Evolutionary conservation across 2,329 filamentous ascomycete genomes (phyloP).

Genomic region (Lizonia empirigonia): DNA sequence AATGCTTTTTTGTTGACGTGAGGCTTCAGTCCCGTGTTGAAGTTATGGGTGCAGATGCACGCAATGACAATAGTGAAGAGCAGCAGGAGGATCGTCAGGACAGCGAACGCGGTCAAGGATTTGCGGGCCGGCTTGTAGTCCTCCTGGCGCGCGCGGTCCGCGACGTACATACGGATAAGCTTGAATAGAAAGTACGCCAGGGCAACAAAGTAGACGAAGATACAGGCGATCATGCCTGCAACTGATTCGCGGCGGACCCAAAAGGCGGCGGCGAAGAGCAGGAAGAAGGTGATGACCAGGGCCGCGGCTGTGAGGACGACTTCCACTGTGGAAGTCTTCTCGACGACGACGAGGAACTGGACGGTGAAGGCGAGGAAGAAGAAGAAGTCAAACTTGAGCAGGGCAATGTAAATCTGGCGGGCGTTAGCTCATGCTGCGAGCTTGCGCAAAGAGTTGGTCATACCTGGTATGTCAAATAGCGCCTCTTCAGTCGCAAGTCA

Average conservation of each 20-base stretch:
- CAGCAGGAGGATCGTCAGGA: constrained; percentile 88
- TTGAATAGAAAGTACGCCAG: constrained; percentile 98
- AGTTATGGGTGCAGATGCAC: constrained; percentile 86
- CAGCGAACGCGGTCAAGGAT: constrained; percentile 89
- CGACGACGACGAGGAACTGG: constrained; percentile 93
- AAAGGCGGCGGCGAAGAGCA: constrained; percentile 82
- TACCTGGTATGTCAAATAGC: constrained; percentile 96
- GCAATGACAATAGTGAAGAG: constrained; percentile 87
- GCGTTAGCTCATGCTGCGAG: constrained; percentile 17
- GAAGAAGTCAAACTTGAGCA: constrained; percentile 99
- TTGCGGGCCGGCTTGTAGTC: constrained; percentile 80
- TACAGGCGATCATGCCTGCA: constrained; percentile 75
- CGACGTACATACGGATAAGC: constrained; percentile 89
- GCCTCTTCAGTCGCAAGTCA: constrained; percentile 93
- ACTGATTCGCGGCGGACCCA: constrained; percentile 85
- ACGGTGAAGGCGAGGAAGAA: constrained; percentile 99
- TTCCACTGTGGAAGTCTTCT: constrained; percentile 69
- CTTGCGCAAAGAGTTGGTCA: neutral
- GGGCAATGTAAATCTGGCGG: constrained; percentile 87
- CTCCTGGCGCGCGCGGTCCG: constrained; percentile 51
- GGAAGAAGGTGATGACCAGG: constrained; percentile 86
- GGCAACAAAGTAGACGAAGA: constrained; percentile 84
- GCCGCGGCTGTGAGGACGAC: constrained; percentile 86
- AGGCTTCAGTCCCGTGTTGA: constrained; percentile 84
- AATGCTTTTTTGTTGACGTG: constrained; percentile 72